Percentiles rank a stretch among this genome's conserved stretches.
Evolutionary conservation across 768 basidiomycete genomes (phyloP).

Genomic region (Lactarius tabidus): DNA sequence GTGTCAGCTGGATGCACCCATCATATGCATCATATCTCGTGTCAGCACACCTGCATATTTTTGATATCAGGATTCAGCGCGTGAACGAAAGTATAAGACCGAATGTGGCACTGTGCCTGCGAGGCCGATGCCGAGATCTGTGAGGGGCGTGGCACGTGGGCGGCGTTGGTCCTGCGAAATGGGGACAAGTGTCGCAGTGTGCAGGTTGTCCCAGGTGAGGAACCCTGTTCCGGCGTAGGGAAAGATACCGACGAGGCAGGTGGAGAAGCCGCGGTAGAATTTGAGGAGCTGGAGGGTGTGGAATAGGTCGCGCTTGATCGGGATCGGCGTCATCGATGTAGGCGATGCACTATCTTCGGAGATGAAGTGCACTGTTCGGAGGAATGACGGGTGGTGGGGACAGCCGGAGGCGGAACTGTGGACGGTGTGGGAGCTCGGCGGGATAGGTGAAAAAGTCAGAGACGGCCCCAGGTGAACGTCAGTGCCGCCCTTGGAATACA

Average conservation of each 20-base stretch:
- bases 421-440: slow-evolving; percentile 90
- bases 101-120: too few relatives aligned
- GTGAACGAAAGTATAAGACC: too few relatives aligned
- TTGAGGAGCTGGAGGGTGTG: slow-evolving; percentile 72
- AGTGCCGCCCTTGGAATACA: too few relatives aligned
- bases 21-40: too few relatives aligned
- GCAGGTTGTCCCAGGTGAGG: slow-evolving; percentile 81
- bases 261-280: slow-evolving; percentile 97
- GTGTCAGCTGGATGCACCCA: too few relatives aligned
- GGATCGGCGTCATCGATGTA: too few relatives aligned
- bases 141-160: too few relatives aligned
- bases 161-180: slow-evolving; percentile 32
- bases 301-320: slow-evolving; percentile 35
- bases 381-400: slow-evolving; percentile 43
- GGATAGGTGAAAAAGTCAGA: slow-evolving; percentile 95
- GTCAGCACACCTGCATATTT: too few relatives aligned
- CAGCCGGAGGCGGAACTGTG: slow-evolving; percentile 40
- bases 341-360: slow-evolving; percentile 49
- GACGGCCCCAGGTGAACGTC: too few relatives aligned
- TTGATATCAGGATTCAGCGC: too few relatives aligned
- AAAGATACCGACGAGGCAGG: slow-evolving; percentile 87
- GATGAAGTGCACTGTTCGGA: slow-evolving; percentile 56
- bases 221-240: slow-evolving; percentile 97
- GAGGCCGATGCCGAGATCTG: slow-evolving; percentile 74
- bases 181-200: slow-evolving; percentile 55